phyloP scores from a whole-genome alignment of 2,329 filamentous ascomycete species.

The Achaetomium macrosporum region DNA sequence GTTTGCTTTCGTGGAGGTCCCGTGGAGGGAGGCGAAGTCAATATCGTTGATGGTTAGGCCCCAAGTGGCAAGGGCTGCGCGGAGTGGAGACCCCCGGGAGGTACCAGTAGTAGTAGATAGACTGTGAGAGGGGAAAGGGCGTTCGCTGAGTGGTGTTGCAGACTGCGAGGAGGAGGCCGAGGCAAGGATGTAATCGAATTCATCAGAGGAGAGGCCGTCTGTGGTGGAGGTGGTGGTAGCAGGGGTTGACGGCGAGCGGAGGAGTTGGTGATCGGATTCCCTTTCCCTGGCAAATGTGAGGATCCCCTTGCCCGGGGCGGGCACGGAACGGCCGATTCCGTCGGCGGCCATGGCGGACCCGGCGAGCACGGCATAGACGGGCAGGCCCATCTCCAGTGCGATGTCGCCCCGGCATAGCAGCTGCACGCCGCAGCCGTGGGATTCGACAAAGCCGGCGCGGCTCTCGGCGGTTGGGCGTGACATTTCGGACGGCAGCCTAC shows the following conservation, averaged over 20 bases:
- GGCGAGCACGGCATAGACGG: constrained; percentile 32
- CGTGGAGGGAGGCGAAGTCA: constrained; percentile 34
- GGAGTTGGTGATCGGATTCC: not conserved
- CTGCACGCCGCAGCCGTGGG: constrained; percentile 33
- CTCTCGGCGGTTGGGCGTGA: constrained; percentile 32
- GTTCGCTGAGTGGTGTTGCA: no score
- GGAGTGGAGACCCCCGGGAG: no score
- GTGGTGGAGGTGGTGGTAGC: no score
- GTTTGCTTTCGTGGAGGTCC: constrained; percentile 36
- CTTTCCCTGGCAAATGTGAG: constrained; percentile 28
- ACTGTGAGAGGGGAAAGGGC: not conserved
- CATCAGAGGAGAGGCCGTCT: no score
- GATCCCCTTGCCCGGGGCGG: constrained; percentile 35
- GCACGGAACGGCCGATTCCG: constrained; percentile 32
- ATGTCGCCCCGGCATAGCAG: constrained; percentile 30
- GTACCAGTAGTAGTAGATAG: no score
- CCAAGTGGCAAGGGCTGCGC: constrained; percentile 33
- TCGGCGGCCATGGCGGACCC: constrained; percentile 31
- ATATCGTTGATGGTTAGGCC: constrained; percentile 35
- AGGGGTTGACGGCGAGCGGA: no score
- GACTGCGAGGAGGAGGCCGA: no score
- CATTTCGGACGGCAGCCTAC: constrained; percentile 30
- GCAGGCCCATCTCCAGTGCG: constrained; percentile 32
- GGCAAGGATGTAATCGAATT: no score
- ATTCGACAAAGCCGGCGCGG: constrained; percentile 34